Conservation (phyloP, 345 rosid genomes). For the Salix suchowensis region DNA sequence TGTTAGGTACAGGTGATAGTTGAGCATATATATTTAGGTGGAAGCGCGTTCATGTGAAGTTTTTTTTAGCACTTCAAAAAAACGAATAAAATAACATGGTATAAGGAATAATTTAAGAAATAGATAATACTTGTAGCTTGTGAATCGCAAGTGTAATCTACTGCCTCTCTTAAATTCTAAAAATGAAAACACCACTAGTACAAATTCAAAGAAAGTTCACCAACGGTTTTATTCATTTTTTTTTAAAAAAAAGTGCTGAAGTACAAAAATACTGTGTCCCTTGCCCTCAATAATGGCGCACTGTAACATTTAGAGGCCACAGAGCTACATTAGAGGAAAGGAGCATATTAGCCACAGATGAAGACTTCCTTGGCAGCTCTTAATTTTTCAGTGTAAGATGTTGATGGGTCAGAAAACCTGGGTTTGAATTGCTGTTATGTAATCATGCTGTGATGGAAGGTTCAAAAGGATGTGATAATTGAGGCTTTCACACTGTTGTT, state of each 20-base stretch:
- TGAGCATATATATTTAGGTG: constrained; percentile 37
- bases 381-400: constrained; percentile 73
- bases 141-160: too few species aligned
- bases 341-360: constrained; percentile 16
- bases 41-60: constrained; percentile 24
- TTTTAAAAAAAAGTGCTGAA: too few species aligned
- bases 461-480: constrained; percentile 15
- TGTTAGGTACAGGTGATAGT: constrained; percentile 35
- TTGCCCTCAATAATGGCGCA: constrained; percentile 17
- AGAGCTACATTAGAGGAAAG: constrained; percentile 14
- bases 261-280: constrained; percentile 3
- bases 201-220: too few species aligned
- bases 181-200: too few species aligned
- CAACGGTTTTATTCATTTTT: too few species aligned
- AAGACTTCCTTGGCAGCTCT: constrained; percentile 31
- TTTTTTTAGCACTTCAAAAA: too few species aligned
- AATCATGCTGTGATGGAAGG: constrained; percentile 29
- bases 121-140: too few species aligned
- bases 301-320: constrained; percentile 8
- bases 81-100: too few species aligned
- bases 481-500: constrained; percentile 35
- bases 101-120: too few species aligned
- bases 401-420: constrained; percentile 58
- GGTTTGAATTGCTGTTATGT: constrained; percentile 27
- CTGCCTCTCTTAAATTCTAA: too few species aligned